A percentile compares a stretch with the other conserved stretches of the same genome.
phyloP scores from a whole-genome alignment of 2,329 filamentous ascomycete genomes.

The Chrysosporium keratinophilum region DNA sequence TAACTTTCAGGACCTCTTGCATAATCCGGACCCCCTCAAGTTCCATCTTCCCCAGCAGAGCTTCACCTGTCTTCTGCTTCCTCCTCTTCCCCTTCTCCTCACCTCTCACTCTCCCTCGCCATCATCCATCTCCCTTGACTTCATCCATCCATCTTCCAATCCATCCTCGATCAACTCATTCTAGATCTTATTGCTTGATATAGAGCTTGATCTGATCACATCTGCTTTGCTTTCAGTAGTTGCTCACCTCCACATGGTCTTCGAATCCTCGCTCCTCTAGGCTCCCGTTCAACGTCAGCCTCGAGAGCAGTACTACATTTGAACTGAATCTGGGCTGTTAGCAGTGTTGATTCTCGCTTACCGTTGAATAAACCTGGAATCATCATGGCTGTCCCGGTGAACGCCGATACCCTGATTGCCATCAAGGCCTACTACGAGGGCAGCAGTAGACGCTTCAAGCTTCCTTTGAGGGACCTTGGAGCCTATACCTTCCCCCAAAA shows the following conservation, averaged over 20 bases:
- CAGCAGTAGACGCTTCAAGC: slow-evolving; percentile 70
- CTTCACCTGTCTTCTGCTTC: slow-evolving; percentile 16
- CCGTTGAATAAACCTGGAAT: slow-evolving; percentile 30
- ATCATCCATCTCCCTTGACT: slow-evolving; percentile 14
- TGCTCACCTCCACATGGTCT: background rate
- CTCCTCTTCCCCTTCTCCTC: slow-evolving; percentile 11
- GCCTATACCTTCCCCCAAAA: slow-evolving; percentile 65
- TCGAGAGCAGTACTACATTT: slow-evolving; percentile 7
- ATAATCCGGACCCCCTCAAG: slow-evolving; percentile 3
- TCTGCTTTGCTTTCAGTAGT: background rate
- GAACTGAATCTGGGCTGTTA: slow-evolving; percentile 6
- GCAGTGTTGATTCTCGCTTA: slow-evolving; percentile 21
- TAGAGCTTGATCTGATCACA: background rate
- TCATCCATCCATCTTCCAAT: slow-evolving; percentile 12
- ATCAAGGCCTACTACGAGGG: slow-evolving; percentile 77
- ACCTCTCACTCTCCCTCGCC: slow-evolving; percentile 9
- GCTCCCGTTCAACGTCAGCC: slow-evolving; percentile 10
- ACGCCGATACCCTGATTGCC: slow-evolving; percentile 64
- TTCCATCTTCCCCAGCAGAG: slow-evolving; percentile 15
- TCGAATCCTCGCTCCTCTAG: background rate
- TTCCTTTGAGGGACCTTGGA: slow-evolving; percentile 74
- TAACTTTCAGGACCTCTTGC: background rate
- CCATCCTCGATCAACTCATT: background rate
- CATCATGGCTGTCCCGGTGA: slow-evolving; percentile 36
- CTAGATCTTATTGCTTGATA: background rate